Conservation (phyloP, 306 rosid genomes). For the Quercus mongolica region DNA sequence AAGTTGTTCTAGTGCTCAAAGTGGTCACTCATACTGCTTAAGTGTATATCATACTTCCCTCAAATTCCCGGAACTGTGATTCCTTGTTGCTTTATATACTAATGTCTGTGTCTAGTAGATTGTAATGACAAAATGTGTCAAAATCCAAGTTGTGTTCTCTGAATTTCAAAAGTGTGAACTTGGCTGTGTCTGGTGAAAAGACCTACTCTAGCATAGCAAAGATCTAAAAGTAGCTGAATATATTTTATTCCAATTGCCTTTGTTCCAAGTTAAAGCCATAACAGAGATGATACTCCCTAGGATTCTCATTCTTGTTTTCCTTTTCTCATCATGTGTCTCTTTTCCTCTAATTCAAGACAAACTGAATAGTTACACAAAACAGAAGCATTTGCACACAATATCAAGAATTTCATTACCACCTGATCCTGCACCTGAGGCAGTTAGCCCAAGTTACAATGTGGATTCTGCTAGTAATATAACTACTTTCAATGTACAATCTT, state of each 20-base stretch:
- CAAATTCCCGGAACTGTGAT: conserved; percentile 33
- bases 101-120: conserved; percentile 14
- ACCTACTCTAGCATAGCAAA: not conserved
- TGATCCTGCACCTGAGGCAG: conserved; percentile 20
- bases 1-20: conserved; percentile 33
- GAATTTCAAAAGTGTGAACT: conserved; percentile 24
- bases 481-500: not conserved
- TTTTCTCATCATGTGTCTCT: not conserved
- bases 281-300: conserved; percentile 14
- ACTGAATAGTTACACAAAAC: not conserved
- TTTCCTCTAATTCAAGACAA: conserved; percentile 2
- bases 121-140: conserved; percentile 21
- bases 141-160: conserved; percentile 14
- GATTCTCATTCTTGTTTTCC: not conserved
- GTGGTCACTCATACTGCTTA: conserved; percentile 28
- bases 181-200: conserved; percentile 4
- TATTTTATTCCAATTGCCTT: not conserved
- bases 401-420: conserved; percentile 31
- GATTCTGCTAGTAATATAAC: not conserved
- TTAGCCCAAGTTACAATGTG: conserved; percentile 6
- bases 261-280: not conserved
- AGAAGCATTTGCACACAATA: not conserved
- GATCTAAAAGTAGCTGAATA: not conserved
- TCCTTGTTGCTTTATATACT: conserved; percentile 31
- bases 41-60: conserved; percentile 13